Conservation (phyloP, 441 rosid genomes). For the Adansonia gregorii region DNA sequence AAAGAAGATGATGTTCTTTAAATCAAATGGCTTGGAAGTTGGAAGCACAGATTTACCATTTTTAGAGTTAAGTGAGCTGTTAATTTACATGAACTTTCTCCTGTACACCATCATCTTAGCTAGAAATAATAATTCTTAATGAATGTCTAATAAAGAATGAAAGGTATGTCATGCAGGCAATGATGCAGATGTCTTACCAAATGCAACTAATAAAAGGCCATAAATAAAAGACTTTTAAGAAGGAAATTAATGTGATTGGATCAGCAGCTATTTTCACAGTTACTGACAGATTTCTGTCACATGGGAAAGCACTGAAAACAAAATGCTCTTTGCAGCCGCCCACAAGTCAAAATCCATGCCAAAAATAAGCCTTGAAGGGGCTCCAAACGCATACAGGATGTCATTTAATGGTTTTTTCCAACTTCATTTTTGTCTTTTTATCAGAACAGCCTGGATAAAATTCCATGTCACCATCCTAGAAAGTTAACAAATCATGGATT, state of each 20-base stretch:
- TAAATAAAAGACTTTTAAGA: neutral
- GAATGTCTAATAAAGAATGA: neutral
- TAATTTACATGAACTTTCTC: neutral
- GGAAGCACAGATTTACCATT: neutral
- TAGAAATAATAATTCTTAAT: neutral
- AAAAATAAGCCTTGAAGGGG: neutral
- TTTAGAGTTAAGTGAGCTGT: slow-evolving; percentile 8
- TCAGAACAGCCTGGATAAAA: no score
- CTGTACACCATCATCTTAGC: neutral
- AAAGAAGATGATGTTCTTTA: neutral
- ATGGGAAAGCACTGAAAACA: slow-evolving; percentile 9
- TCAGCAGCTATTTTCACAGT: neutral
- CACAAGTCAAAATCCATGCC: neutral
- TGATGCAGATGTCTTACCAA: neutral
- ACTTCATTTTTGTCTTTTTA: neutral
- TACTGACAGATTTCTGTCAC: slow-evolving; percentile 1
- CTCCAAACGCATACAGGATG: neutral
- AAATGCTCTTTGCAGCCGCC: neutral
- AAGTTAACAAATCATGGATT: neutral
- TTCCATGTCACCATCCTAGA: neutral
- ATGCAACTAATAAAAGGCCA: neutral
- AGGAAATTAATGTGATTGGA: neutral
- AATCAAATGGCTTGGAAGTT: neutral
- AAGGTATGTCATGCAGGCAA: slow-evolving; percentile 4
- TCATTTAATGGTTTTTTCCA: neutral